A percentile compares a stretch with the other conserved stretches of the same genome.
Evolutionary conservation across 2,329 filamentous ascomycete species (phyloP).

Genomic region (Xylariaceae sp.): DNA sequence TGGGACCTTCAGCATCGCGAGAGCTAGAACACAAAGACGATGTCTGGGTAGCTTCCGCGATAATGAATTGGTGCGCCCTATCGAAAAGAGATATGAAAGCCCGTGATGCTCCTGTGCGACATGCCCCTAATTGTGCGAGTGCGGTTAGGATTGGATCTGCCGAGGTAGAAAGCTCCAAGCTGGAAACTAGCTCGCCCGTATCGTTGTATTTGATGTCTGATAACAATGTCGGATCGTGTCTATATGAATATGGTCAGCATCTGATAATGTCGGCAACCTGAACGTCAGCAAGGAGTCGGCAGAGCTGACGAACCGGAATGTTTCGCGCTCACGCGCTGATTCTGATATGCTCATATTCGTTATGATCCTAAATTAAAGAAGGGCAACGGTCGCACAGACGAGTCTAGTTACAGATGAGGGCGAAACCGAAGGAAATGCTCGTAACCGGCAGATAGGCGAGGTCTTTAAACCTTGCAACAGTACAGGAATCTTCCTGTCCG

Average conservation of each 20-base stretch:
- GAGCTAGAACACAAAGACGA: conserved; percentile 7
- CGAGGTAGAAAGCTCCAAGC: conserved; percentile 7
- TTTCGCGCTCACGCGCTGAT: conserved; percentile 24
- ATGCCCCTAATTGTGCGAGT: conserved; percentile 23
- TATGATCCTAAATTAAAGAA: neutral
- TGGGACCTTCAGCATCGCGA: neutral
- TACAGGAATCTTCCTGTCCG: conserved; percentile 8
- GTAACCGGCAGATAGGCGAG: neutral
- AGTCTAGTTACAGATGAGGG: neutral
- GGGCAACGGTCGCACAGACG: neutral
- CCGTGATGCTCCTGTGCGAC: conserved; percentile 20
- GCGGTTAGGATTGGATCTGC: conserved; percentile 20
- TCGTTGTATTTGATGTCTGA: conserved; percentile 12
- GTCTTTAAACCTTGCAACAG: neutral
- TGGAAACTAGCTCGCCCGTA: conserved; percentile 10
- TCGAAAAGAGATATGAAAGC: conserved; percentile 28
- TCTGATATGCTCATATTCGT: conserved; percentile 17
- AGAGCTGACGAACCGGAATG: conserved; percentile 17
- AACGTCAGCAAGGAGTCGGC: neutral
- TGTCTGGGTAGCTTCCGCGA: conserved; percentile 21
- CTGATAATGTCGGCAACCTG: neutral
- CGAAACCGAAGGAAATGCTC: neutral
- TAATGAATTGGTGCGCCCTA: conserved; percentile 16
- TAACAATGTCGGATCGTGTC: conserved; percentile 24
- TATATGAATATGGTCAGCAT: conserved; percentile 4